Conservation (phyloP, 768 basidiomycete genomes). For the Serendipita vermifera region DNA sequence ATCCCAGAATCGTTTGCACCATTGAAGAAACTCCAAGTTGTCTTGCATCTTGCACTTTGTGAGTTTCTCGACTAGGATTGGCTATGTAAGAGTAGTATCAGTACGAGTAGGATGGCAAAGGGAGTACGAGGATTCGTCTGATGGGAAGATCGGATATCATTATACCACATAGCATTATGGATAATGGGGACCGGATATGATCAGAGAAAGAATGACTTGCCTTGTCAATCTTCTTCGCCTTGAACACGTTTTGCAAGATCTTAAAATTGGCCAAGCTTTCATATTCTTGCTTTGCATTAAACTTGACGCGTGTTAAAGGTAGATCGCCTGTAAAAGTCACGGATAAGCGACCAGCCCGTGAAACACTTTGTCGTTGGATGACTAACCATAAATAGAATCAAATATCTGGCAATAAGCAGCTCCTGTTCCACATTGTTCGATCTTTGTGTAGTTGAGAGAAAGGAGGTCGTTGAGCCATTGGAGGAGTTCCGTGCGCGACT, state of each 20-base stretch:
- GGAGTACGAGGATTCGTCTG: slow-evolving; percentile 6
- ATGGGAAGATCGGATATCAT: slow-evolving; percentile 10
- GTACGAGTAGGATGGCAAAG: background rate
- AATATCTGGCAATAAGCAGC: slow-evolving; percentile 91
- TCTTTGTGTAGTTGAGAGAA: slow-evolving; percentile 79
- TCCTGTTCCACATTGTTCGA: slow-evolving; percentile 85
- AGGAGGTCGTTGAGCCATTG: slow-evolving; percentile 92
- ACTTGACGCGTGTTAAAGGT: slow-evolving; percentile 86
- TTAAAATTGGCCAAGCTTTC: slow-evolving; percentile 94
- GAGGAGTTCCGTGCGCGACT: slow-evolving; percentile 45
- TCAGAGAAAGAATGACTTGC: slow-evolving; percentile 27
- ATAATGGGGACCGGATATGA: too few relatives aligned
- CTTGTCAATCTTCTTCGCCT: slow-evolving; percentile 88
- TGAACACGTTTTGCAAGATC: slow-evolving; percentile 86
- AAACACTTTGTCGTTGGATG: background rate
- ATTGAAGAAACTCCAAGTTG: slow-evolving; percentile 97
- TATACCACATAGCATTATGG: background rate
- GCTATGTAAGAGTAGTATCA: slow-evolving; percentile 34
- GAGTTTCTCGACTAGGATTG: slow-evolving; percentile 87
- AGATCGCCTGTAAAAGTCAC: slow-evolving; percentile 52
- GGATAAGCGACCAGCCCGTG: slow-evolving; percentile 7
- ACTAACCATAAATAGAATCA: slow-evolving; percentile 84
- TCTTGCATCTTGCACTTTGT: slow-evolving; percentile 99
- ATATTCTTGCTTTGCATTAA: slow-evolving; percentile 92
- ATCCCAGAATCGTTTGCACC: slow-evolving; percentile 96